Evolutionary conservation across 192 early-diverging fungal genomes (phyloP), one percentile per base, ranked within the genome.

Genomic region (Coemansia biformis): DNA sequence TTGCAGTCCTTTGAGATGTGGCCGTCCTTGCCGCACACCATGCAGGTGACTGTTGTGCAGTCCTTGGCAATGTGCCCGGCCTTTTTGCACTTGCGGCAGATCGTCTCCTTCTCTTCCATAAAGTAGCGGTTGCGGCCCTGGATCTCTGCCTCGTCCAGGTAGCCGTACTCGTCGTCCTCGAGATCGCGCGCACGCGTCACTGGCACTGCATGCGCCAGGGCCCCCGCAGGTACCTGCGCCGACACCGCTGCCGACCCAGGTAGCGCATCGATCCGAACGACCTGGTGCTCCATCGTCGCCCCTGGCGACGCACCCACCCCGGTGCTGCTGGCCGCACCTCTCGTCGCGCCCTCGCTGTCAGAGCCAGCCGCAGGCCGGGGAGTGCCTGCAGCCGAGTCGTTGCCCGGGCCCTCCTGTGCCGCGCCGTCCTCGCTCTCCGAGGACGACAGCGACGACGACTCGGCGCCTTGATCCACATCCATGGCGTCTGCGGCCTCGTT

Each of bases 71-170:
- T 57, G 32, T 73, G 70, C 10, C 70, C 70, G 1, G 52, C 21
- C n/a, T 46, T 38, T 8, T 66, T 39, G 46, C 70, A 73, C 13
- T 47, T 50, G 36, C 54, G 54, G 46, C 70, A 73, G 10, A 62
- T 54, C 8, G 49, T 54, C 23, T 65, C 59, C 16, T 73, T 63
- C 32, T 73, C 70, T 37, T 73, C 70, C 63, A 73, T 66, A 46
- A 66, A 73, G 55, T 73, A 73, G 32, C 70, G 57, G 39, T 62
- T 73, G 19, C 34, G 63, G 22, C 70, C 70, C 52, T 66, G 63
- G 46, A 73, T 66, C 51, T 73, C 59, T 15, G 63, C 63, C 36
- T 66, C 70, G 18, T 73, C 70, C 21, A 73, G 58, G 16, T 73
- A 73, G 29, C 56, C 70, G 51, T 66, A 73, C 41, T 66, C 63